Evolutionary conservation across 306 rosid species (phyloP), one percentile per base, ranked within the genome.

Genomic region (Macrotyloma uniflorum): DNA sequence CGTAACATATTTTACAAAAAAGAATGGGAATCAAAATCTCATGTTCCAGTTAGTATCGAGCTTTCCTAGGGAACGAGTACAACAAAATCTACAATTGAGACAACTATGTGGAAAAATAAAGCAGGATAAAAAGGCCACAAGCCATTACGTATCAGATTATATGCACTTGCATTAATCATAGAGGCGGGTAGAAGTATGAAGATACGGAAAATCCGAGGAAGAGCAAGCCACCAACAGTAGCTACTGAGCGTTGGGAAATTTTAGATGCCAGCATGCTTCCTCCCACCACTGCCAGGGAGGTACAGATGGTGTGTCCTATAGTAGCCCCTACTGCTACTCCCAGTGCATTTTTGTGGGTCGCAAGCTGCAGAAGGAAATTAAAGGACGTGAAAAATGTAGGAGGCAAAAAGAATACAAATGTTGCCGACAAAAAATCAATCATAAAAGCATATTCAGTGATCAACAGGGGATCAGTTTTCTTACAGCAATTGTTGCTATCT

Each of bases 401-500:
- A 32, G 6, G 67, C n/a, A 36, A 67, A 40, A 54, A 26, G 4
- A 13, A 15, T 32, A 4, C 26, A 12, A 24, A 22, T 67, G 35
- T 64, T 42, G 64, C 79, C 20, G 12, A 78, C 51, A 57, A 47
- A 20, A 80, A 71, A 26, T 50, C 50, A 26, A 22, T 36, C 38
- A 19, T 18, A 45, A 67, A 81, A 33, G 64, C 45, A 45, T 26
- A 45, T 72, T 19, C 50, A 33, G 9, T 7, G 22, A 54, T 50
- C 32, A 9, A 42, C 36, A 36, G 51, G 69, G 15, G 20, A 74
- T 18, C 22, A 28, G 40, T 40, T 51, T 74, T 80, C 99, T 87
- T 87, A 96, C 99, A 16, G 99, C 99, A 79, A 96, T 96, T 50
- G 99, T 96, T 0, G 99, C 99, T 80, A 96, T 96, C 86, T 96